phyloP scores from a whole-genome alignment of 345 rosid species.

The Firmiana major region DNA sequence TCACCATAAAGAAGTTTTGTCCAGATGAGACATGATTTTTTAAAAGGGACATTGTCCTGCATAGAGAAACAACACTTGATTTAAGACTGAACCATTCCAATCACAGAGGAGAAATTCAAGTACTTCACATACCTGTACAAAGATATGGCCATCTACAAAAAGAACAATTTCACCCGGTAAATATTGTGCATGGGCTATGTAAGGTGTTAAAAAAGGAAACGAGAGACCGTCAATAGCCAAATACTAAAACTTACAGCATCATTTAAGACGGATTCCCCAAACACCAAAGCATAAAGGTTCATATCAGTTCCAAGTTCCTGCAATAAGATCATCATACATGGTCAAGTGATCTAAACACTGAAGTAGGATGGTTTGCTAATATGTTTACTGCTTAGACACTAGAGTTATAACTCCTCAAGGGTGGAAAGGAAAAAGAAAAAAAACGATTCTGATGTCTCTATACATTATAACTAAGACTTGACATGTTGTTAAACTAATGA shows the following conservation, averaged over 20 bases:
- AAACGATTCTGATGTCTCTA: neutral
- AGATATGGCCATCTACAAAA: slow-evolving; percentile 87
- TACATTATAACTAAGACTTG: neutral
- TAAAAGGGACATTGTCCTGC: slow-evolving; percentile 93
- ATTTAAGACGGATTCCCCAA: slow-evolving; percentile 97
- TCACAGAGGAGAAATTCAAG: slow-evolving; percentile 5
- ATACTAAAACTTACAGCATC: slow-evolving; percentile 75
- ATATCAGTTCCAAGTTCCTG: slow-evolving; percentile 97
- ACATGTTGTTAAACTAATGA: neutral
- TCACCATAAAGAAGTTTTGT: slow-evolving; percentile 77
- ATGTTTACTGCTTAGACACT: neutral
- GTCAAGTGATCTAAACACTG: neutral
- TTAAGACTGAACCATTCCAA: slow-evolving; percentile 17
- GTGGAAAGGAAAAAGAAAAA: neutral
- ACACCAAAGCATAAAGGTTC: slow-evolving; percentile 93
- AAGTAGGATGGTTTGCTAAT: neutral
- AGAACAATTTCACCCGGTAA: slow-evolving; percentile 11
- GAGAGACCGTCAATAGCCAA: slow-evolving; percentile 1
- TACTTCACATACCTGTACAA: slow-evolving; percentile 71
- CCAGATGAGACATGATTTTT: slow-evolving; percentile 63
- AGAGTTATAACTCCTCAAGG: neutral
- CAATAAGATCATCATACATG: slow-evolving; percentile 20
- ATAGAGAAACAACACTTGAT: slow-evolving; percentile 28
- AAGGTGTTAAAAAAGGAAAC: slow-evolving; percentile 19
- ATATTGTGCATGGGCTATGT: neutral